These are phyloP conservation scores for Kwoniella botswanensis DNA, from an alignment of 768 basidiomycete species.

Conservation along the genomic window DNA sequence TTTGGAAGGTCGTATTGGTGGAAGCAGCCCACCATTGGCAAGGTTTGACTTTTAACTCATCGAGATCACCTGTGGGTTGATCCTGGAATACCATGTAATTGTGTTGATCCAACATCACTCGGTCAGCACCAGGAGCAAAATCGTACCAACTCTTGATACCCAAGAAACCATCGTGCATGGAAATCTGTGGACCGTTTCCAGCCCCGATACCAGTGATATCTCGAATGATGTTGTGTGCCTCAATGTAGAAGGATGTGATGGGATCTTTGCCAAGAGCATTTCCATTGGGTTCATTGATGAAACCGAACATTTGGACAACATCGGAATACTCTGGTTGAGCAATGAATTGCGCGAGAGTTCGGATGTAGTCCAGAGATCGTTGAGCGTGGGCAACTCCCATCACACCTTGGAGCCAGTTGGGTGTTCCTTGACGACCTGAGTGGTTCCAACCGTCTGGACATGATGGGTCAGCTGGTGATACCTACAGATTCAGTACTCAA, in stretches of 20 bases:
- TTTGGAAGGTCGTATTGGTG: constrained; percentile 47
- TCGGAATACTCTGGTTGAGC: constrained; percentile 51
- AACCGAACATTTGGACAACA: constrained; percentile 55
- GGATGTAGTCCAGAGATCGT: constrained; percentile 85
- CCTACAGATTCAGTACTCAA: constrained; percentile 62
- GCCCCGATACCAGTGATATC: constrained; percentile 74
- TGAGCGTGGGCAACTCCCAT: constrained; percentile 98
- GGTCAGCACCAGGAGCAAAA: constrained; percentile 57
- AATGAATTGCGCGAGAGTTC: constrained; percentile 91
- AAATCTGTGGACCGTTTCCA: constrained; percentile 68
- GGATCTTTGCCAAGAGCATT: constrained; percentile 42
- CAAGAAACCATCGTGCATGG: constrained; percentile 71
- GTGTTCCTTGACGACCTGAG: constrained; percentile 71
- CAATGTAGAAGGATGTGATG: constrained; percentile 58
- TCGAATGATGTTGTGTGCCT: constrained; percentile 67
- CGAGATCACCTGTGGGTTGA: constrained; percentile 41
- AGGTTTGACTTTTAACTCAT: constrained; percentile 32
- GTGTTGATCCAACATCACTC: constrained; percentile 53
- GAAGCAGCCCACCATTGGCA: constrained; percentile 48
- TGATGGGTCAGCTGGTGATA: constrained; percentile 66
- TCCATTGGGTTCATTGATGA: constrained; percentile 58
- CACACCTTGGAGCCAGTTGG: constrained; percentile 61
- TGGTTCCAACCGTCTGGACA: constrained; percentile 85
- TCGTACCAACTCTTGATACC: constrained; percentile 63
- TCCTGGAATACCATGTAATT: constrained; percentile 55